Conservation (phyloP, 768 basidiomycete species). For the Pleurotus pulmonarius region DNA sequence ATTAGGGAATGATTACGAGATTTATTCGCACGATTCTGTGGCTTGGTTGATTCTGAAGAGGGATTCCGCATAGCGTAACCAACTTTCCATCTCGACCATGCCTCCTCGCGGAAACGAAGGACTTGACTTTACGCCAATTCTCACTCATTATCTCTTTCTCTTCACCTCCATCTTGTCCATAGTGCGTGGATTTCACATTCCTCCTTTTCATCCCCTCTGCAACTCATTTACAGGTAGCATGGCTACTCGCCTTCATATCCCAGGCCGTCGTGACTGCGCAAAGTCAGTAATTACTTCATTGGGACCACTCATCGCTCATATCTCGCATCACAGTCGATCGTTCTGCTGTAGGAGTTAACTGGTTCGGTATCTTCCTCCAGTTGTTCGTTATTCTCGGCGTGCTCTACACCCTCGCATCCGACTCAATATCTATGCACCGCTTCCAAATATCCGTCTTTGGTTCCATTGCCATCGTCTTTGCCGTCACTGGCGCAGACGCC, state of each 20-base stretch:
- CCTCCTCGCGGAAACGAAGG: conserved; percentile 58
- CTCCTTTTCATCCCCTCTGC: conserved; percentile 14
- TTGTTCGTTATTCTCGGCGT: conserved; percentile 70
- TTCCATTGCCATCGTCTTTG: conserved; percentile 83
- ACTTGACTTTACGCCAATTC: conserved; percentile 85
- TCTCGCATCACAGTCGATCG: conserved; percentile 31
- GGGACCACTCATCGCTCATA: conserved; percentile 1
- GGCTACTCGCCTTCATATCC: conserved; percentile 76
- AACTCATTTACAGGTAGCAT: conserved; percentile 50
- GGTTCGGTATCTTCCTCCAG: conserved; percentile 85
- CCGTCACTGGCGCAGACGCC: conserved; percentile 67
- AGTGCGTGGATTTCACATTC: conserved; percentile 41
- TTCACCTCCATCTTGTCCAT: conserved; percentile 81
- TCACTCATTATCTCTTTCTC: conserved; percentile 89
- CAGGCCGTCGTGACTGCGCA: conserved; percentile 62
- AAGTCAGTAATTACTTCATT: conserved; percentile 29
- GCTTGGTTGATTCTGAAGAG: not conserved
- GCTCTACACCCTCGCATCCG: conserved; percentile 75
- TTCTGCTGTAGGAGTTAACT: conserved; percentile 54
- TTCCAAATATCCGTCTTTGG: conserved; percentile 88
- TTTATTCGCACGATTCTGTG: not conserved
- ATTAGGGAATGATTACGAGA: conserved; percentile 7
- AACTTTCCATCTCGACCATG: conserved; percentile 25
- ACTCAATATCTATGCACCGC: conserved; percentile 91
- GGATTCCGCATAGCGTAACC: not conserved